phyloP scores from a whole-genome alignment of 2,329 filamentous ascomycete species.

The Cladophialophora psammophila region DNA sequence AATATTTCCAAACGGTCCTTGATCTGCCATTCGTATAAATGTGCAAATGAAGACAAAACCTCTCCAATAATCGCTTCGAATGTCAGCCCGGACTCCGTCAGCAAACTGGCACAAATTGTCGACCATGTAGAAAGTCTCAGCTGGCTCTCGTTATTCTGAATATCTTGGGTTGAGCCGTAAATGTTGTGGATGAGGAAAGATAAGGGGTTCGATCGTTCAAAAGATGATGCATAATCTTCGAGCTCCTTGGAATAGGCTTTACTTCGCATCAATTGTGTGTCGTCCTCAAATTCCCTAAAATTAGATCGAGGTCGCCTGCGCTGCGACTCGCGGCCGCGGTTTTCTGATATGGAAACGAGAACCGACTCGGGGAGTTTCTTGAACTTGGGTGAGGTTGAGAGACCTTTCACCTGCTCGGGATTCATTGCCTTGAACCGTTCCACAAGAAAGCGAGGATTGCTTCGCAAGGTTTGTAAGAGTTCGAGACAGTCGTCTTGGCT shows the following conservation, averaged over 20 bases:
- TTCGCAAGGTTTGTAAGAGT: slow-evolving; percentile 82
- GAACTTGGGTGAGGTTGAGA: slow-evolving; percentile 79
- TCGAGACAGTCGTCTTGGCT: slow-evolving; percentile 77
- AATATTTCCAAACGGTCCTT: slow-evolving; percentile 91
- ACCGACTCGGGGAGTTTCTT: slow-evolving; percentile 85
- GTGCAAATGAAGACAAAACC: slow-evolving; percentile 85
- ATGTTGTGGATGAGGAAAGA: slow-evolving; percentile 86
- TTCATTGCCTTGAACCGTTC: slow-evolving; percentile 79
- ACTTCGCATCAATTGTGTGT: slow-evolving; percentile 60
- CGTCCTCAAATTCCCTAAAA: slow-evolving; percentile 73
- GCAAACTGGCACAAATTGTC: slow-evolving; percentile 80
- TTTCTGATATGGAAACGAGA: slow-evolving; percentile 69
- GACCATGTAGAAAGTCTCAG: slow-evolving; percentile 87
- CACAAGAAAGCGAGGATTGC: slow-evolving; percentile 86
- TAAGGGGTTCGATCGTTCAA: slow-evolving; percentile 86
- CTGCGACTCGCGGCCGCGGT: slow-evolving; percentile 58
- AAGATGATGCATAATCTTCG: slow-evolving; percentile 83
- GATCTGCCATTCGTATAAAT: slow-evolving; percentile 87
- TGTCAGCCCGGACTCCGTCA: slow-evolving; percentile 76
- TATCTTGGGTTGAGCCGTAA: slow-evolving; percentile 84
- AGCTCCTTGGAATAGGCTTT: slow-evolving; percentile 63
- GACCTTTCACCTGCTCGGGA: slow-evolving; percentile 75
- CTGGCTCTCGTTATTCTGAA: slow-evolving; percentile 80
- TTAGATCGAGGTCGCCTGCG: slow-evolving; percentile 53
- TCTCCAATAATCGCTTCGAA: slow-evolving; percentile 82